These are phyloP conservation scores for Platanus orientalis DNA, from an alignment of 164 flowering plant genomes.

Conservation along the genomic window DNA sequence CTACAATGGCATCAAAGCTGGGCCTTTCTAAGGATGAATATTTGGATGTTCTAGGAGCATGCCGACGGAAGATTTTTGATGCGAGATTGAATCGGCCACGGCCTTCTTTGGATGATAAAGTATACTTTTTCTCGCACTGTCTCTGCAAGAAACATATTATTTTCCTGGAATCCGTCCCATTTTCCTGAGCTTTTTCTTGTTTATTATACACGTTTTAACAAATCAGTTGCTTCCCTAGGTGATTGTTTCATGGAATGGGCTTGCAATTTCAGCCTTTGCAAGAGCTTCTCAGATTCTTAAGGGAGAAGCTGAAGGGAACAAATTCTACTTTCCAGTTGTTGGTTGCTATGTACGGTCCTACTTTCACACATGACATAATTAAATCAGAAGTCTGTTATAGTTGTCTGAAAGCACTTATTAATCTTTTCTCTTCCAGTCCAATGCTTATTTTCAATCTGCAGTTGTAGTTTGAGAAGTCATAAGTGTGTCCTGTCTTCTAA, in stretches of 20 bases:
- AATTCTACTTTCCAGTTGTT: constrained; percentile 63
- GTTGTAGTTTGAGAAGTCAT: too few relatives aligned
- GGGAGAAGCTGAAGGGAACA: constrained; percentile 45
- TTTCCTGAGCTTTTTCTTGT: constrained; percentile 1
- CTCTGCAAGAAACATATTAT: not conserved
- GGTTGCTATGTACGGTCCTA: constrained; percentile 56
- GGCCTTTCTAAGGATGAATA: constrained; percentile 53
- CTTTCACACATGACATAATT: not conserved
- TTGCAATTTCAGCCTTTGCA: constrained; percentile 82
- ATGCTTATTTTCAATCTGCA: not conserved
- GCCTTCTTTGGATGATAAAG: constrained; percentile 97
- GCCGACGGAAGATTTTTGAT: constrained; percentile 59
- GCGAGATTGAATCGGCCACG: constrained; percentile 62
- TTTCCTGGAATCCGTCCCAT: not conserved
- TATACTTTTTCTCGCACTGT: constrained; percentile 17
- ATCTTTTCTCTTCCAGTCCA: not conserved
- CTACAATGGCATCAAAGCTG: constrained; percentile 56
- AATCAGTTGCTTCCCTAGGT: constrained; percentile 44
- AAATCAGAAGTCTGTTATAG: too few relatives aligned
- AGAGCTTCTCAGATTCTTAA: constrained; percentile 84
- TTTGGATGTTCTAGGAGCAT: constrained; percentile 53
- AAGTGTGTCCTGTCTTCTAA: too few relatives aligned
- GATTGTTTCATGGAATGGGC: constrained; percentile 97
- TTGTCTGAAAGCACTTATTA: not conserved
- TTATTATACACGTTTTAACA: constrained; percentile 11